Evolutionary conservation across 306 rosid genomes (phyloP).

Genomic region (Cotoneaster glaucophyllus): DNA sequence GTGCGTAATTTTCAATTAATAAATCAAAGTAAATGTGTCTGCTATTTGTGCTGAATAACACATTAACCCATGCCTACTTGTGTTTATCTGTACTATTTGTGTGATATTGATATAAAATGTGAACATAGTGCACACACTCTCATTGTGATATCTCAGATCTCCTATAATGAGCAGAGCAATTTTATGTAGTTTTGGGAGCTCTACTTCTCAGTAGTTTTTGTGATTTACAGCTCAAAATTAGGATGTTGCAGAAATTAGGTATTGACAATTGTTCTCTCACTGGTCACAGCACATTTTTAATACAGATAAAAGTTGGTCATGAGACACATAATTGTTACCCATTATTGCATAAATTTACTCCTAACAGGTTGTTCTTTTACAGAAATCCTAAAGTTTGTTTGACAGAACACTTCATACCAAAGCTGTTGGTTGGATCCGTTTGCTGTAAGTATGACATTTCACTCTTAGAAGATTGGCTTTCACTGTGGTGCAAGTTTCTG

Average conservation of each 20-base stretch:
- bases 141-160: too few relatives aligned
- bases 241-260: not conserved
- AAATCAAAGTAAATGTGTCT: too few relatives aligned
- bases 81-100: too few relatives aligned
- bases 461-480: conserved; percentile 26
- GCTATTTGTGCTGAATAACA: too few relatives aligned
- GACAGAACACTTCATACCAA: conserved; percentile 34
- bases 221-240: too few relatives aligned
- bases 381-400: conserved; percentile 19
- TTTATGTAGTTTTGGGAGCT: too few relatives aligned
- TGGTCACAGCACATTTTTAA: conserved; percentile 11
- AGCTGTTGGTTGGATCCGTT: conserved; percentile 23
- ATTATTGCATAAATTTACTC: conserved; percentile 38
- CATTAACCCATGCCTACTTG: too few relatives aligned
- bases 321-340: conserved; percentile 16
- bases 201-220: too few relatives aligned
- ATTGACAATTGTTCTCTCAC: not conserved
- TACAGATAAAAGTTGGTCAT: conserved; percentile 18
- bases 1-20: too few relatives aligned
- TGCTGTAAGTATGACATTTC: conserved; percentile 21
- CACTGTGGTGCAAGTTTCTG: conserved; percentile 17
- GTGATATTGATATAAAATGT: too few relatives aligned
- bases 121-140: too few relatives aligned
- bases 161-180: too few relatives aligned
- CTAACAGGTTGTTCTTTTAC: conserved; percentile 24